Evolutionary conservation across 2,329 filamentous ascomycete species (phyloP), one percentile per base, ranked within the genome.

Genomic region (Tolypocladium inflatum): DNA sequence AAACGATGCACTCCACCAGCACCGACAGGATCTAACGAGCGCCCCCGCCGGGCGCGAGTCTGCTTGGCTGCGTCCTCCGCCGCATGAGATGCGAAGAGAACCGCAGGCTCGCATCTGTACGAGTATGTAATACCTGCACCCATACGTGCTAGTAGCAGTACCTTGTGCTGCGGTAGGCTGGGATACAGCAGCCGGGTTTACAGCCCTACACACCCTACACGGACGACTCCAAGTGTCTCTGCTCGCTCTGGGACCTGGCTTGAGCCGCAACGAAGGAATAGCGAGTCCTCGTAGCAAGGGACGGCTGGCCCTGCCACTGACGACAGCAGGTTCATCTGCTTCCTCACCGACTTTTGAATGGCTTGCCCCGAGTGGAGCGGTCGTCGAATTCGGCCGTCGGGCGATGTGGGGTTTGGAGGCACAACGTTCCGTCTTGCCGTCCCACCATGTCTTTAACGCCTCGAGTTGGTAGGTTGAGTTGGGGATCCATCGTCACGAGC

Each of bases 331-430:
- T 35, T 26, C 35, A 11, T 11, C 21, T 21, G 45, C 43, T 38
- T 35, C 65, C 66, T 69, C 67, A 69, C 67, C 67, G 67, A 69
- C 67, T 69, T 69, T 69, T 68, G 59, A 61, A 55, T 56, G 61
- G 57, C 55, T 62, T 62, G 56, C 62, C 62, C 55, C 57, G 58
- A 61, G 66, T 68, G 66, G 65, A 61, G 61, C 62, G 58, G 59
- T 55, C 58, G 61, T 66, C 63, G 60, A 55, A 33, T 55, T 55
- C 53, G 52, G 23, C 53, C 53, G 52, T 23, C 52, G 53, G 15
- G 55, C 55, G 35, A 57, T 57, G 55, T 57, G 55, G 55, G 55
- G 55, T 57, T 52, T 35, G 39, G 38, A 42, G 23, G 30, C 38
- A 41, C 38, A 11, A 55, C 53, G 37, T 21, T 51, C 55, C 55